Evolutionary conservation across 1,284 basidiomycete species (phyloP).

Genomic region (Xanthoconium separans): DNA sequence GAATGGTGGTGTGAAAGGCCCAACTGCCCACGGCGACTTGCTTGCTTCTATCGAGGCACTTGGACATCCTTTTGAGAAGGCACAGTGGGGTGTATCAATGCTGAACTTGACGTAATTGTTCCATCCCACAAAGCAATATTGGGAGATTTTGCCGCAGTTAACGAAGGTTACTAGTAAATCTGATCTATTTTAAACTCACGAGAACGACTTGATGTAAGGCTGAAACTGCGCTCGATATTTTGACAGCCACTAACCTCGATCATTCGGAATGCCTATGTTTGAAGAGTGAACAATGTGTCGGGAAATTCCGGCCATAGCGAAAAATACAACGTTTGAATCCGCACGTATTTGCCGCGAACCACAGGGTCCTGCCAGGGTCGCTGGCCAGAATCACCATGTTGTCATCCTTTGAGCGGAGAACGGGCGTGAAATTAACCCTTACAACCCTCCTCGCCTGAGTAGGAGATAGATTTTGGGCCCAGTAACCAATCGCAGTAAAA

Average conservation of each 20-base stretch:
- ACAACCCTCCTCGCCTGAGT: slow-evolving; percentile 4
- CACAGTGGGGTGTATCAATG: background rate
- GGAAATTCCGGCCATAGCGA: slow-evolving; percentile 1
- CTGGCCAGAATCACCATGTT: background rate
- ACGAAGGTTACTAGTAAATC: background rate
- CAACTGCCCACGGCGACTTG: slow-evolving; percentile 18
- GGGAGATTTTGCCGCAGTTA: background rate
- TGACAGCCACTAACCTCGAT: background rate
- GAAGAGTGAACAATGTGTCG: background rate
- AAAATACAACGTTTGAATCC: background rate
- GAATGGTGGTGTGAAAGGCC: background rate
- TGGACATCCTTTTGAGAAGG: slow-evolving; percentile 21
- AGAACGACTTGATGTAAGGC: background rate
- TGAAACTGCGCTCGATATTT: background rate
- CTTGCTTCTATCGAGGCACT: slow-evolving; percentile 9
- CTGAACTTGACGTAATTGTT: slow-evolving; percentile 14
- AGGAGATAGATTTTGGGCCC: slow-evolving; percentile 7
- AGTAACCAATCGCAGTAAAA: slow-evolving; percentile 8
- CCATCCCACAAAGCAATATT: background rate
- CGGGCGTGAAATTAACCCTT: slow-evolving; percentile 6
- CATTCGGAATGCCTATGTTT: background rate
- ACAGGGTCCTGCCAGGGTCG: slow-evolving; percentile 13
- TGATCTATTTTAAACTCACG: background rate
- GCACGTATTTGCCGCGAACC: background rate
- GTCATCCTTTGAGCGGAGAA: slow-evolving; percentile 13